Evolutionary conservation across 1,284 basidiomycete genomes (phyloP), one percentile per base, ranked within the genome.

Genomic region (Ganoderma boninense): DNA sequence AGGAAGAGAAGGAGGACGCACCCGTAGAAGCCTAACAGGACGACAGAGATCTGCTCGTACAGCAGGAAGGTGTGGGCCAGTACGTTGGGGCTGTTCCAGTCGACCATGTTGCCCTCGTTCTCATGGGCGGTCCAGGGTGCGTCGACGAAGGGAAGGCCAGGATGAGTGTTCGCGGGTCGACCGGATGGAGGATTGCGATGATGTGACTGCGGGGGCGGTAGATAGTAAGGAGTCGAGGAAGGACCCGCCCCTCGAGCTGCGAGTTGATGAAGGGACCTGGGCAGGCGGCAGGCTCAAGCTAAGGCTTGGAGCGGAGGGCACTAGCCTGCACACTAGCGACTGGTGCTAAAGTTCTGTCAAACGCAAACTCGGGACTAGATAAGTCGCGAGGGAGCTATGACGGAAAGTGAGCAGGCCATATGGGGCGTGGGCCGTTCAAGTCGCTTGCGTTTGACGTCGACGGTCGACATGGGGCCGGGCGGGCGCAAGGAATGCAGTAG

Each of bases 1-100:
- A 20, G 40, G 26, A 14, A 35, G 38, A 42, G 42, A 23, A 42
- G 18, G 23, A 10, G n/a, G 46, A 49, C 72, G 54, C 49, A 72
- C 69, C 69, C 72, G 38, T 69, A 71, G 64, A 73, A 70, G 40
- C 72, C 72, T 5, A 73, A 63, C 49, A 73, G 18, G 64, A 73
- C 65, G 43, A 71, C 62, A 4, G 66, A 61, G 49, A 69, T 66
- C 52, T 69, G 72, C 42, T 66, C 68, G 44, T 70, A 71, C 16
- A 73, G 62, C 49, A 71, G 65, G 49, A 69, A 68, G 63, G 20
- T 43, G 59, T 67, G 69, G n/a, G 13, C 63, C 38, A 69, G 29
- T 16, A 71, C 64, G 1, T 46, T 49, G 11, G 69, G 72, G 60
- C 69, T 61, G 40, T 71, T 32, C 72, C 72, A 71, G 63, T 71